These are phyloP conservation scores for Herpotrichia juniperi DNA, from an alignment of 2,329 filamentous ascomycete genomes.

Conservation along the genomic window DNA sequence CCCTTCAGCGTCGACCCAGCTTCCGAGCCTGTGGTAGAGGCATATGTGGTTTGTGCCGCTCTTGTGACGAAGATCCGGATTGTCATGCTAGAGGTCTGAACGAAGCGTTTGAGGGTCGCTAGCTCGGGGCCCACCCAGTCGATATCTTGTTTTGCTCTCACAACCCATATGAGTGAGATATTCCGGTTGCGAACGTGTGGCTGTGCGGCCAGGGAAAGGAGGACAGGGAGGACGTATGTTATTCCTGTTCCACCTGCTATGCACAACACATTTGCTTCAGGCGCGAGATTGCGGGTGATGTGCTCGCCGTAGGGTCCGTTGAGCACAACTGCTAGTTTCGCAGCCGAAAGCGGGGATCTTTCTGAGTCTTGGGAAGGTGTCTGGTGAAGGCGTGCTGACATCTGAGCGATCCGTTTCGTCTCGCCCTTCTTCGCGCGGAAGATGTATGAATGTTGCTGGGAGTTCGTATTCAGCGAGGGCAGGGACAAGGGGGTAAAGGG, in stretches of 20 bases:
- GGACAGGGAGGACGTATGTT: conserved; percentile 44
- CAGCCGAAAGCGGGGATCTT: conserved; percentile 10
- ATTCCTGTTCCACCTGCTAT: conserved; percentile 47
- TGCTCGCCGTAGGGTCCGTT: conserved; percentile 43
- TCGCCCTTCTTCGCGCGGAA: conserved; percentile 37
- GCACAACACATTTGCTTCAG: conserved; percentile 38
- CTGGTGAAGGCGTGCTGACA: conserved; percentile 12
- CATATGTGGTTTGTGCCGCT: conserved; percentile 19
- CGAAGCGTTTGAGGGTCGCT: conserved; percentile 23
- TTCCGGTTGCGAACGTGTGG: conserved; percentile 30
- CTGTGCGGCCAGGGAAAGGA: conserved; percentile 33
- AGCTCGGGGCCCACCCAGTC: conserved; percentile 45
- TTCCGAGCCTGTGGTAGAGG: background rate
- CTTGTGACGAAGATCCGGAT: conserved; percentile 44
- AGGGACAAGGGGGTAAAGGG: conserved; percentile 59
- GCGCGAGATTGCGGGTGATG: conserved; percentile 27
- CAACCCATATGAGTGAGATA: conserved; percentile 43
- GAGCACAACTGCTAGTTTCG: conserved; percentile 38
- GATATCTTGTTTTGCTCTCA: conserved; percentile 39
- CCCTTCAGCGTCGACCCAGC: background rate
- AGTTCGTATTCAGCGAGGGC: conserved; percentile 4
- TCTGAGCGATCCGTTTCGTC: conserved; percentile 29
- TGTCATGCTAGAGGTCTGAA: conserved; percentile 15
- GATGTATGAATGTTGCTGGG: conserved; percentile 32
- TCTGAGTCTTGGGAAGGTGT: background rate